Percentiles rank a stretch among this genome's conserved stretches.
Conservation (phyloP, 176 grass and related monocot species). For the Oryza brachyantha region DNA sequence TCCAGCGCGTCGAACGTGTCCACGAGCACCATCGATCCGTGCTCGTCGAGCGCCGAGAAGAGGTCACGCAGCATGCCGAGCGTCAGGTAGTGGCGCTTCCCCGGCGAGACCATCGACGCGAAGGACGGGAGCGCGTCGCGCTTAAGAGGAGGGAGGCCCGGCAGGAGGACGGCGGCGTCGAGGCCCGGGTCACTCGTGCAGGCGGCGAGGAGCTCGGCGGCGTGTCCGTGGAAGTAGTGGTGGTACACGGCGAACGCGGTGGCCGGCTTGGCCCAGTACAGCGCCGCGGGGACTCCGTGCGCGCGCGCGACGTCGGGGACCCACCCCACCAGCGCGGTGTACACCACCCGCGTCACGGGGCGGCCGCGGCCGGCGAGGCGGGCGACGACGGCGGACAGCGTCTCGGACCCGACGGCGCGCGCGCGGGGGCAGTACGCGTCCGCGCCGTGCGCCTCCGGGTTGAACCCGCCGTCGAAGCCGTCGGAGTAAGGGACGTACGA, state of each 20-base stretch:
- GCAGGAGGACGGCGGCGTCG: too few relatives aligned
- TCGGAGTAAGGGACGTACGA: constrained; percentile 40
- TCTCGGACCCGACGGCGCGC: not conserved
- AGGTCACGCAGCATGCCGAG: constrained; percentile 9
- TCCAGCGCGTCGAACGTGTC: constrained; percentile 58
- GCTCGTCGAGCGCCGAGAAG: constrained; percentile 2
- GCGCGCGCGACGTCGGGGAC: constrained; percentile 32
- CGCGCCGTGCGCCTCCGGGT: not conserved
- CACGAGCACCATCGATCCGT: constrained; percentile 18
- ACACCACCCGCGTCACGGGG: constrained; percentile 56
- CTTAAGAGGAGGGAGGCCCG: constrained; percentile 27
- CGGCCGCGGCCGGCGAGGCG: constrained; percentile 27
- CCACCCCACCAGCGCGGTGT: constrained; percentile 39
- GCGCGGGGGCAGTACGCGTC: not conserved
- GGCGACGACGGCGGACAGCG: constrained; percentile 17
- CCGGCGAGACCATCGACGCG: not conserved
- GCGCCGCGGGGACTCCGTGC: constrained; percentile 17
- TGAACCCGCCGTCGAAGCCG: constrained; percentile 41
- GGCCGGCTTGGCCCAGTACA: constrained; percentile 57
- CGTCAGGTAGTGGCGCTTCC: not conserved
- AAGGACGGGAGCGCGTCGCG: constrained; percentile 27
- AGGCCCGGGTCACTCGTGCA: too few relatives aligned
- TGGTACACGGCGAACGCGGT: constrained; percentile 49
- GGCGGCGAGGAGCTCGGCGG: constrained; percentile 11
- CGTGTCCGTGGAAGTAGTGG: constrained; percentile 59